phyloP scores from a whole-genome alignment of 495 filamentous ascomycete genomes.

The Echria macrotheca region DNA sequence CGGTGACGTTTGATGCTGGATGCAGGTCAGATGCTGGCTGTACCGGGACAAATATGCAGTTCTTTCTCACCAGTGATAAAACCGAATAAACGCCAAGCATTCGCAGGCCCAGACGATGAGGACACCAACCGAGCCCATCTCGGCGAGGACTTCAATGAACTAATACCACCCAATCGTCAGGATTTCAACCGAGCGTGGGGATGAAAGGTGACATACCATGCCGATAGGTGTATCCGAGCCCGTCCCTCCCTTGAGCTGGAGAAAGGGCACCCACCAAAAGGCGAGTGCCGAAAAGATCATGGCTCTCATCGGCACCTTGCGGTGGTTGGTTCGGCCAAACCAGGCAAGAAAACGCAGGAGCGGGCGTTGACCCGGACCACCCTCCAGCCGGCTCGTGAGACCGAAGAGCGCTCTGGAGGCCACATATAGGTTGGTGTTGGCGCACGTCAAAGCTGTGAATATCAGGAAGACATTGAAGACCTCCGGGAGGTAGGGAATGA shows the following conservation, averaged over 20 bases:
- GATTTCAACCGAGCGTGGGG: neutral
- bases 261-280: conserved; percentile 25
- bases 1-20: conserved; percentile 29
- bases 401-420: conserved; percentile 39
- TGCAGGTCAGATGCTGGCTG: conserved; percentile 11
- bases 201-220: neutral
- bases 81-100: conserved; percentile 42
- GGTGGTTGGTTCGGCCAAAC: conserved; percentile 35
- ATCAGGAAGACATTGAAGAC: conserved; percentile 23
- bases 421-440: conserved; percentile 39
- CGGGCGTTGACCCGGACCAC: conserved; percentile 24
- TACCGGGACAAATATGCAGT: neutral
- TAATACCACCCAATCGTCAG: conserved; percentile 16
- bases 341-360: conserved; percentile 19
- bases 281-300: conserved; percentile 30
- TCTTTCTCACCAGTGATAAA: conserved; percentile 28
- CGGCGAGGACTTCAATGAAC: conserved; percentile 30
- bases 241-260: conserved; percentile 19
- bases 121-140: conserved; percentile 31
- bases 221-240: neutral
- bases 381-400: conserved; percentile 28
- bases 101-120: conserved; percentile 38
- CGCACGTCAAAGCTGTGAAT: conserved; percentile 21
- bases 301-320: conserved; percentile 36
- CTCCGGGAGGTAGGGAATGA: conserved; percentile 5